These are phyloP conservation scores for Spergularia azorica DNA, from an alignment of 179 eudicot genomes.

Conservation along the genomic window DNA sequence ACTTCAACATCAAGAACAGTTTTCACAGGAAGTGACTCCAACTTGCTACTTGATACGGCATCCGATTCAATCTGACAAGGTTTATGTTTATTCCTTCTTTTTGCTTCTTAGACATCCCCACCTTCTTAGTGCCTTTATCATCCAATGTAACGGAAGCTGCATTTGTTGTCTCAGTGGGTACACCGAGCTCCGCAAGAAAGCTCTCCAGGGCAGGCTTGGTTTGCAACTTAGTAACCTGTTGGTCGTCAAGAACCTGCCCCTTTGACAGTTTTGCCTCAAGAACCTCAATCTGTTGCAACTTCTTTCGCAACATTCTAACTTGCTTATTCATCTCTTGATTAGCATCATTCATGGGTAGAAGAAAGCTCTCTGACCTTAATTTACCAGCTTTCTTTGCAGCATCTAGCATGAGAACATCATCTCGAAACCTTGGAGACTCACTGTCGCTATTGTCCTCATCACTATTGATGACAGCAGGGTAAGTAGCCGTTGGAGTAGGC, in stretches of 20 bases:
- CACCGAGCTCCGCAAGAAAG: conserved; percentile 82
- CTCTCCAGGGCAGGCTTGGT: conserved; percentile 55
- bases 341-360: conserved; percentile 47
- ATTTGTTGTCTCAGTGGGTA: conserved; percentile 47
- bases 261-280: conserved; percentile 74
- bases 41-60: conserved; percentile 30
- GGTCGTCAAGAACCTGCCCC: conserved; percentile 87
- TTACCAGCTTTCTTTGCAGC: conserved; percentile 37
- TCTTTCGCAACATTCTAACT: conserved; percentile 70
- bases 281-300: conserved; percentile 97
- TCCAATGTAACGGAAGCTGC: conserved; percentile 45
- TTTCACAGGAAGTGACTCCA: conserved; percentile 36
- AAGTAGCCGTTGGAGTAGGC: conserved; percentile 90
- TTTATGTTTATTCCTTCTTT: conserved; percentile 72
- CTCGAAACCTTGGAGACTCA: conserved; percentile 58
- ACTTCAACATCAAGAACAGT: conserved; percentile 38
- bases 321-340: conserved; percentile 52
- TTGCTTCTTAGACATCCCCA: conserved; percentile 60
- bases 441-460: conserved; percentile 77
- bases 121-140: conserved; percentile 56
- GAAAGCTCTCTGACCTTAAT: conserved; percentile 55
- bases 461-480: conserved; percentile 82
- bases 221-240: conserved; percentile 87
- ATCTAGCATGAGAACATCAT: conserved; percentile 33
- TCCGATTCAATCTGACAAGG: conserved; percentile 32